Evolutionary conservation across 805 yeast species (phyloP), one percentile per base, ranked within the genome.

Genomic region (Candida schatavii): DNA sequence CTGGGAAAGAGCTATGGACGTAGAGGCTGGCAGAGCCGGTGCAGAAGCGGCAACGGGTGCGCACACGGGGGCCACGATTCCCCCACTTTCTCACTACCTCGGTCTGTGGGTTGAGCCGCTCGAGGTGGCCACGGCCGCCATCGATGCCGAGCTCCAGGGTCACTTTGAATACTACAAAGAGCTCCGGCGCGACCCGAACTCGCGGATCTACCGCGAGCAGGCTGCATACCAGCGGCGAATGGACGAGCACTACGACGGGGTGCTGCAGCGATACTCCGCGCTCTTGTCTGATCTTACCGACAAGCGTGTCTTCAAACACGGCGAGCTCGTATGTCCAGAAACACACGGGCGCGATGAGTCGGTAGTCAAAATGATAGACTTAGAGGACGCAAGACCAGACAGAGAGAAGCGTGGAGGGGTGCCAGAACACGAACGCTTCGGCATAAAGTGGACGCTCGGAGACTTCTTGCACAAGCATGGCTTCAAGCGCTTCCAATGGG

Each of bases 1-100:
- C 3, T 69, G 71, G 72, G 74, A 70, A 46, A 49, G 40, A 35
- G 37, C 56, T 2, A 23, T 66, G 33, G 54, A 52, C 3, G 17
- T 36, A 9, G 42, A 43, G 9, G 3, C 20, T 21, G 17, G 32
- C 5, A 31, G 18, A 22, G 10, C 4, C 5, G 13, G 31, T 9
- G 17, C 33, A 3, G 35, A 14, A 22, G 15, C 4, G 5, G 11
- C 28, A 9, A 6, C 13, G n/a, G 32, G 40, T 31, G 37, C 27
- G n/a, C 30, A 31, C 39, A 38, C 45, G 17, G 30, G 19, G 10
- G 29, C 27, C 7, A 25, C 45, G 15, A 21, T 17, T 17, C 34
- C 34, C 9, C 19, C 34, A 6, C 34, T 7, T 14, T 14, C 17
- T 7, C 21, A n/a, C 17, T 35, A 15, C 20, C 13, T 35, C 15